phyloP scores from a whole-genome alignment of 768 basidiomycete genomes.

The Lentinula boryana region DNA sequence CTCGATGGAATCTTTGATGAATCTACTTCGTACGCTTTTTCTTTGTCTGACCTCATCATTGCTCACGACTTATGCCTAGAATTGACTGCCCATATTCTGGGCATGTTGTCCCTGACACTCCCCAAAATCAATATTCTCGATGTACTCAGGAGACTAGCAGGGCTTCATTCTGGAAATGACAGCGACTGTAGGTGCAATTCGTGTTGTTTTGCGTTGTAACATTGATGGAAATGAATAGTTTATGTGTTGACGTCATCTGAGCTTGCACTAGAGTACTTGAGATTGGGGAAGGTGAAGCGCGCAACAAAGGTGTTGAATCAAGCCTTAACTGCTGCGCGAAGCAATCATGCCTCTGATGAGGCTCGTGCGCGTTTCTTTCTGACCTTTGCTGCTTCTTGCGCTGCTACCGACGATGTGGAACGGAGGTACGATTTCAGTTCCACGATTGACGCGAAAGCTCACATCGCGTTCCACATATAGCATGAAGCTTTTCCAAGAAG shows the following conservation, averaged over 20 bases:
- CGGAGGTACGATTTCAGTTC: conserved; percentile 40
- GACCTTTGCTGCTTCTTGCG: conserved; percentile 61
- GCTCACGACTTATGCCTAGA: conserved; percentile 28
- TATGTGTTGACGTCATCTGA: conserved; percentile 61
- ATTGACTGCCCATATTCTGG: conserved; percentile 54
- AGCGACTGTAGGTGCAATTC: conserved; percentile 39
- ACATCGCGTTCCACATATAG: conserved; percentile 19
- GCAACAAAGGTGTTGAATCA: conserved; percentile 64
- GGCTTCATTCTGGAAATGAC: conserved; percentile 33
- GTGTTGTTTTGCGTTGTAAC: not conserved
- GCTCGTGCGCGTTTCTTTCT: conserved; percentile 51
- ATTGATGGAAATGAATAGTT: conserved; percentile 27
- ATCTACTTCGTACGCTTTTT: not conserved
- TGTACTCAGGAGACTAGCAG: conserved; percentile 54
- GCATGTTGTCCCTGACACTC: conserved; percentile 60
- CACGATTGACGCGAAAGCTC: not conserved
- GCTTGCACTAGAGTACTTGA: conserved; percentile 75
- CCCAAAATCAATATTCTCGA: conserved; percentile 65
- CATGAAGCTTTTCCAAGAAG: conserved; percentile 54
- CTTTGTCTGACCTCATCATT: not conserved
- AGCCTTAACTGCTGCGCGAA: conserved; percentile 39
- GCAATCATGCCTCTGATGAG: conserved; percentile 42
- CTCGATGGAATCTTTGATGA: not conserved
- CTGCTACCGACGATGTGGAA: conserved; percentile 48
- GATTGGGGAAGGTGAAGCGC: conserved; percentile 67